These are phyloP conservation scores for Sclerotinia subarctica DNA, from an alignment of 2,329 filamentous ascomycete genomes.

Conservation along the genomic window DNA sequence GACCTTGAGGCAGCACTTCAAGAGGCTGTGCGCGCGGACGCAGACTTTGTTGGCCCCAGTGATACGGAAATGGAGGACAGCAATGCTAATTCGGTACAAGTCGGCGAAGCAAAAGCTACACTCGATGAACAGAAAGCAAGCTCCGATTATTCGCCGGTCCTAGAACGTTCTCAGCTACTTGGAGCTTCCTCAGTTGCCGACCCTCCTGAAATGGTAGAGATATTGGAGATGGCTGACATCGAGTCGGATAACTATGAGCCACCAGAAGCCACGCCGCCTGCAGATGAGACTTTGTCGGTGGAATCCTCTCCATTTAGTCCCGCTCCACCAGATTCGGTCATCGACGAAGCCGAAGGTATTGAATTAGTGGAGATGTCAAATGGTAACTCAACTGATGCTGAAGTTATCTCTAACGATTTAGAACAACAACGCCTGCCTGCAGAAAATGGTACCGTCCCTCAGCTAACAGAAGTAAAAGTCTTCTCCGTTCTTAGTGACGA, in stretches of 20 bases:
- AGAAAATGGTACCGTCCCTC: constrained; percentile 24
- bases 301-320: constrained; percentile 45
- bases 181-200: neutral
- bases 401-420: constrained; percentile 25
- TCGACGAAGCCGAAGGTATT: constrained; percentile 26
- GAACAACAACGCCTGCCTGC: constrained; percentile 22
- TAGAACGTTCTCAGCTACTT: constrained; percentile 24
- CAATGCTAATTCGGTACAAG: constrained; percentile 26
- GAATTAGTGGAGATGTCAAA: constrained; percentile 19
- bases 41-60: constrained; percentile 27
- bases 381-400: constrained; percentile 22
- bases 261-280: constrained; percentile 42
- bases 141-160: constrained; percentile 31
- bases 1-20: constrained; percentile 34
- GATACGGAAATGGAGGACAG: constrained; percentile 32
- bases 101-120: constrained; percentile 21
- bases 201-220: constrained; percentile 9
- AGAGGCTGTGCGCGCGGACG: constrained; percentile 34
- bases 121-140: constrained; percentile 26
- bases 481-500: constrained; percentile 22
- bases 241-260: constrained; percentile 56
- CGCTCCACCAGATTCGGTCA: constrained; percentile 38
- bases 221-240: constrained; percentile 22
- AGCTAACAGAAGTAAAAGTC: constrained; percentile 33
- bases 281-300: constrained; percentile 24